Percentiles rank a stretch among this genome's conserved stretches.
phyloP scores from a whole-genome alignment of 257 asterid species.

The Asclepias syriaca region DNA sequence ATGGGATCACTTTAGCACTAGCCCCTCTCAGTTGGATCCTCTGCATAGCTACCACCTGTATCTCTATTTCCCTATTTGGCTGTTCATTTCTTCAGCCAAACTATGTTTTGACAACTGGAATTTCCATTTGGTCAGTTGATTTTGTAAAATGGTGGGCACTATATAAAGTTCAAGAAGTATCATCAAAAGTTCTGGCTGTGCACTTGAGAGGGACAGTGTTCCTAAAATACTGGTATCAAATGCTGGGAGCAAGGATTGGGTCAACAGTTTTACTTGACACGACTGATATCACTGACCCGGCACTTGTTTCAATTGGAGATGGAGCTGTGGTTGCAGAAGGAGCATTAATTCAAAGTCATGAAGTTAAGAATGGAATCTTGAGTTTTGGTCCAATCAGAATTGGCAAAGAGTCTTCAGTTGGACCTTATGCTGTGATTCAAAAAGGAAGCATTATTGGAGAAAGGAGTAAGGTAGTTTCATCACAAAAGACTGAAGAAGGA shows the following conservation, averaged over 20 bases:
- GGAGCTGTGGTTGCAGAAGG: constrained; percentile 63
- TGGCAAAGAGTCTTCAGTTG: constrained; percentile 47
- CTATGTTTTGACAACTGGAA: constrained; percentile 43
- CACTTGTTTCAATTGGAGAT: constrained; percentile 52
- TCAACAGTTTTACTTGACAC: constrained; percentile 53
- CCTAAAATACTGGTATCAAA: constrained; percentile 55
- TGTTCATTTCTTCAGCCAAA: constrained; percentile 70
- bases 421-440: constrained; percentile 61
- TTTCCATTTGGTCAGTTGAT: constrained; percentile 58
- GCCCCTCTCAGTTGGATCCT: constrained; percentile 67
- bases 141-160: constrained; percentile 82
- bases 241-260: constrained; percentile 56
- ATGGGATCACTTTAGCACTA: constrained; percentile 30
- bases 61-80: constrained; percentile 53
- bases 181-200: constrained; percentile 62
- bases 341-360: constrained; percentile 59
- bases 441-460: constrained; percentile 55
- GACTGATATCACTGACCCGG: constrained; percentile 60
- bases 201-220: constrained; percentile 71
- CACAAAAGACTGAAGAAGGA: constrained; percentile 52
- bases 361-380: constrained; percentile 53
- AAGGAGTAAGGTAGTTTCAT: constrained; percentile 45
- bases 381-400: constrained; percentile 40
- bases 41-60: constrained; percentile 62
- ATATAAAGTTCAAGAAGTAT: constrained; percentile 53